Evolutionary conservation across 208 protist species (phyloP), one percentile per base, ranked within the genome.

Genomic region (Trypanosoma vivax): DNA sequence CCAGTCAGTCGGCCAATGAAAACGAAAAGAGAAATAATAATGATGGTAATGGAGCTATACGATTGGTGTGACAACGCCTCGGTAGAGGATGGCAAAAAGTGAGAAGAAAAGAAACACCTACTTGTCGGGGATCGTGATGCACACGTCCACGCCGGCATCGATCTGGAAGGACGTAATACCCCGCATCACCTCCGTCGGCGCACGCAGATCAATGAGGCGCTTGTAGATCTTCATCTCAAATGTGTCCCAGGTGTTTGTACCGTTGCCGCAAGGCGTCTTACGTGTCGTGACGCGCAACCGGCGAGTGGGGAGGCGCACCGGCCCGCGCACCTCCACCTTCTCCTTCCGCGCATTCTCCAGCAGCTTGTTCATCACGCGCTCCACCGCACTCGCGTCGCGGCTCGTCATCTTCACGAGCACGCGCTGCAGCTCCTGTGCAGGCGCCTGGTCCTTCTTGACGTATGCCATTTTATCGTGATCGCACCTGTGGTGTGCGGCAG

Each of bases 201-300:
- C 79, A 64, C 96, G 73, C 35, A 99, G 82, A 78, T 99, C 96
- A 65, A 99, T 98, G 48, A 99, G 71, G 76, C 98, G 96, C 94
- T 99, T 99, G 97, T 99, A 97, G 82, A 99, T 97, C 74, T 98
- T 94, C 97, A 99, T 97, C 87, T 99, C 96, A 63, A 94, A 99
- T 37, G 91, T 88, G 78, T 99, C 97, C 96, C 96, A 99, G 39
- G 98, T 99, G 81, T 99, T 99, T 64, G 98, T 98, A 95, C 98
- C 98, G 80, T 99, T 97, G 97, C 98, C 98, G 92, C 97, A 99
- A 64, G 98, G 97, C 45, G 97, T 98, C 83, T 99, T 99, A 71
- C 98, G 86, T 60, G 96, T 98, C 38, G 97, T 99, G 65, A 99
- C 95, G 60, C 84, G 88, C 62, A 99, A 93, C 43, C 80, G 82